Base-by-base conservation (phyloP, 371 early-diverging fungal species). In the Homolaphlyctis polyrhiza region DNA sequence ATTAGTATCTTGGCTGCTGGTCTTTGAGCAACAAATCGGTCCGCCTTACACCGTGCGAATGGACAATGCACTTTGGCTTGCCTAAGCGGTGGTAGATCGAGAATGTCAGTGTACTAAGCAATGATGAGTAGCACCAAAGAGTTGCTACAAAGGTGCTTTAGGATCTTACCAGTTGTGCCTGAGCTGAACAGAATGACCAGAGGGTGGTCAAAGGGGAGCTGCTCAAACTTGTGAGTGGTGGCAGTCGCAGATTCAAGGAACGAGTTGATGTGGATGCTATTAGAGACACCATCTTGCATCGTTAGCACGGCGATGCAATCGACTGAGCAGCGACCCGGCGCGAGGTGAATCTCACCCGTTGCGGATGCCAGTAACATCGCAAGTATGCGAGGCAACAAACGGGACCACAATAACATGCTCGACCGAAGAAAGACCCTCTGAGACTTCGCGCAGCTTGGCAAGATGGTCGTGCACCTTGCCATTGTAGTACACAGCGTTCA, bases 21-120 rank as follows among this genome's bases (percentile, higher is more conserved):
- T n/a, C n/a, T n/a, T n/a, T n/a, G n/a, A n/a, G n/a, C n/a, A n/a
- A n/a, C n/a, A n/a, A n/a, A n/a, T n/a, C n/a, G n/a, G n/a, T n/a
- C n/a, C n/a, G 39, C 23, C 62, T 52, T 69, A 67, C 75, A 39
- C 93, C 97, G 27, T 95, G 92, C 6, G 92, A 89, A 74, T 99
- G 99, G 27, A 96, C 95, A 48, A 99, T 89, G 68, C 99, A 98
- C 70, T 99, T 99, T 25, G 99, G 99, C 60, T 91, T 87, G 35
- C 93, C 87, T 48, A 47, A 11, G 32, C 25, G 39, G 11, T 11
- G n/a, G n/a, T n/a, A n/a, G n/a, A n/a, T n/a, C n/a, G n/a, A n/a
- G n/a, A n/a, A n/a, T n/a, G n/a, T n/a, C n/a, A n/a, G 18, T 39
- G 29, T 60, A 4, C n/a, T 25, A 45, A 28, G 45, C 28, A 33